A percentile compares a stretch with the other conserved stretches of the same genome.
Conservation (phyloP, 2,329 filamentous ascomycete genomes). For the Cladosporium sp. region DNA sequence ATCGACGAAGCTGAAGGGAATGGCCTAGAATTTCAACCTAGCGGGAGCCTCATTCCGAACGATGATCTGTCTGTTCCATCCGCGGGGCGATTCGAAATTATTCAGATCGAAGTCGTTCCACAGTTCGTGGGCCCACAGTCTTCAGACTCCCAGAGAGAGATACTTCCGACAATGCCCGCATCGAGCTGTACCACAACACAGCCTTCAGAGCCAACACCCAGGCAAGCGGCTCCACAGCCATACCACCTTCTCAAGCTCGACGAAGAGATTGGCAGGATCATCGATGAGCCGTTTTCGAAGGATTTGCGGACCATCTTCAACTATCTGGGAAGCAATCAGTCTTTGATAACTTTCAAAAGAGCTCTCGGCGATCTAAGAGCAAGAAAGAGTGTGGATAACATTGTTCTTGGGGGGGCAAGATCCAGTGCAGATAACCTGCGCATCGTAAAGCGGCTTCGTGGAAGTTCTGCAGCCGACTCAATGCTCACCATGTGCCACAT, state of each 20-base stretch:
- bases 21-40: not conserved
- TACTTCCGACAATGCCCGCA: not conserved
- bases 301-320: not conserved
- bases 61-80: not conserved
- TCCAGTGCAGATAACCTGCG: not conserved
- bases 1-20: not conserved
- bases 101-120: not conserved
- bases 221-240: not conserved
- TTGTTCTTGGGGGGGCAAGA: not conserved
- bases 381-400: not conserved
- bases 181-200: not conserved
- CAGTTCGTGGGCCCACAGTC: not conserved
- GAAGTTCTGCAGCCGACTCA: not conserved
- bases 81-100: not conserved
- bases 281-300: not conserved
- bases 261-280: not conserved
- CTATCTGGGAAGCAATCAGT: conserved; percentile 1
- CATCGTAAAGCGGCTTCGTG: not conserved
- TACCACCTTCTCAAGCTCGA: not conserved
- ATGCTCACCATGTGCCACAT: conserved; percentile 3
- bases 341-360: not conserved
- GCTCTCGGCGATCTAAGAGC: not conserved
- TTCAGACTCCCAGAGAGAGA: not conserved
- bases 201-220: not conserved
- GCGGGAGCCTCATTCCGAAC: not conserved